Evolutionary conservation across 768 basidiomycete species (phyloP), one percentile per base, ranked within the genome.

Genomic region (Suillus bovinus): DNA sequence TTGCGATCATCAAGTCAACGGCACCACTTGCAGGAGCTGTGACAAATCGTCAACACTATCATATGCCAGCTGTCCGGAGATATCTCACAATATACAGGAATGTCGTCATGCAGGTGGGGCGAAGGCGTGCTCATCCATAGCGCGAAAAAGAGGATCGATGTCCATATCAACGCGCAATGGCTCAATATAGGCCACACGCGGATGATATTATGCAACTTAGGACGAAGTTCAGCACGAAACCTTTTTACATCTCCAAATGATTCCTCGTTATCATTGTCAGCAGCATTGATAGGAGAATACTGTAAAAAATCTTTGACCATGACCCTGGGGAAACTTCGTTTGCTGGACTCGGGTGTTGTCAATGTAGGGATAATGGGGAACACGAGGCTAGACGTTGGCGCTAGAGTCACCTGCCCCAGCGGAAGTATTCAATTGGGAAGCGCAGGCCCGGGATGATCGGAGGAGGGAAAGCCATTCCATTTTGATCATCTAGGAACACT

Each of bases 11-110:
- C 33, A 61, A 54, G 29, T 67, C 61, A 3, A 65, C n/a, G 20
- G 64, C 44, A 24, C 6, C 61, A 34, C 44, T 65, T 24, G 61
- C 66, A 11, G 66, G 64, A 5, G 47, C 47, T 67, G 41, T 10
- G 33, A 31, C 2, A 5, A 20, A n/a, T 33, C 0, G n/a, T 27
- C 27, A 33, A n/a, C 8, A 17, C 29, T 14, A 14, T n/a, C n/a
- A n/a, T 10, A 7, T 0, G 8, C 20, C 4, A 42, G n/a, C 42
- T 42, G 7, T 14, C 22, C 3, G 22, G 16, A 14, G 46, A 14
- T 7, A 29, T 24, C 22, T 22, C 10, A 52, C 58, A 49, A 20
- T 59, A 59, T 24, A 59, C 16, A 31, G 58, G 20, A 27, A 52
- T 5, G 5, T 59, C 36, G 4, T 59, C 58, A 16, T 13, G 58